Percentiles rank a stretch among this genome's conserved stretches.
Evolutionary conservation across 352 stramenopile species (phyloP).

Genomic region (Phytophthora palmivora): DNA sequence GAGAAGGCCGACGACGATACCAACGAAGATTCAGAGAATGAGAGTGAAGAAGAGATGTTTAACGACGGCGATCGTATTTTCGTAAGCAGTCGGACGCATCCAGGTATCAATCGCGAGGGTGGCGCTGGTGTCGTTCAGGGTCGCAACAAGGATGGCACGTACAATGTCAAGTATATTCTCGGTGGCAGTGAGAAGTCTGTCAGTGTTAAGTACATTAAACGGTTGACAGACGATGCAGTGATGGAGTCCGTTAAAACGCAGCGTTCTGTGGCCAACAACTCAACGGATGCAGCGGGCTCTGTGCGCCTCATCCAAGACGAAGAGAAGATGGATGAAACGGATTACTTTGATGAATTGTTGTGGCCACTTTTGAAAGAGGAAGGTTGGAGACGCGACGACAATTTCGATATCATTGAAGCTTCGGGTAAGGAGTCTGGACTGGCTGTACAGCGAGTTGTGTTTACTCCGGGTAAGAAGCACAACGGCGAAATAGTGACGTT

Average conservation of each 20-base stretch:
- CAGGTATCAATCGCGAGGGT: slow-evolving; percentile 83
- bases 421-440: slow-evolving; percentile 46
- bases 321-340: slow-evolving; percentile 56
- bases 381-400: slow-evolving; percentile 70
- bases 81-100: slow-evolving; percentile 72
- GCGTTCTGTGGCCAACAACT: slow-evolving; percentile 34
- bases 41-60: slow-evolving; percentile 56
- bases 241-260: slow-evolving; percentile 78
- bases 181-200: slow-evolving; percentile 80
- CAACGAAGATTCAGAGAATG: slow-evolving; percentile 32
- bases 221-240: slow-evolving; percentile 75
- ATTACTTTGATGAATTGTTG: slow-evolving; percentile 85
- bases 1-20: slow-evolving; percentile 8
- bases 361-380: slow-evolving; percentile 80
- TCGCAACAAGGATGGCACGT: slow-evolving; percentile 71
- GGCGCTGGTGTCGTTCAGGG: slow-evolving; percentile 60
- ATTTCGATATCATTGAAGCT: slow-evolving; percentile 60
- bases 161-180: slow-evolving; percentile 88
- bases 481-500: slow-evolving; percentile 36
- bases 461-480: slow-evolving; percentile 34
- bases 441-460: slow-evolving; percentile 48
- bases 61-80: slow-evolving; percentile 73
- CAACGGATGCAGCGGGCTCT: slow-evolving; percentile 16
- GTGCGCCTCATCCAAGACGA: slow-evolving; percentile 42
- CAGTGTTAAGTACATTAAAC: slow-evolving; percentile 59